Percentiles rank a stretch among this genome's conserved stretches.
Evolutionary conservation across 2,329 filamentous ascomycete species (phyloP).

Genomic region (Sclerotinia borealis): DNA sequence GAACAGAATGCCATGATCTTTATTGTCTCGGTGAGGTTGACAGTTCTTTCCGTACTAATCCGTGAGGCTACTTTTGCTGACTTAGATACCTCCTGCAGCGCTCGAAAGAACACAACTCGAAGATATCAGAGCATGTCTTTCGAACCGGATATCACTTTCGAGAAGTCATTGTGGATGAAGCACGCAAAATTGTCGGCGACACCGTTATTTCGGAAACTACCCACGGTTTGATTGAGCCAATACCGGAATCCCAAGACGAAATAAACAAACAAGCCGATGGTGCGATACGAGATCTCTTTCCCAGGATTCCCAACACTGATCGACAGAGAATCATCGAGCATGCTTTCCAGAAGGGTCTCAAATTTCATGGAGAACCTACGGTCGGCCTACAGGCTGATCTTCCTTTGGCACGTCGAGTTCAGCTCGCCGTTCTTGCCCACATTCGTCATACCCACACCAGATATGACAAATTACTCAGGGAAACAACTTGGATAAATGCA

Average conservation of each 20-base stretch:
- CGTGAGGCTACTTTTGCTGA: conserved; percentile 7
- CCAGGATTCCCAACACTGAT: conserved; percentile 59
- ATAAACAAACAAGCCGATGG: conserved; percentile 58
- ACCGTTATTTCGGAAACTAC: conserved; percentile 27
- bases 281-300: conserved; percentile 57
- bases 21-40: conserved; percentile 53
- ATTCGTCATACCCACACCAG: conserved; percentile 62
- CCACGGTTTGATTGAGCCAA: conserved; percentile 44
- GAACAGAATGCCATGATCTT: conserved; percentile 58
- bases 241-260: conserved; percentile 52
- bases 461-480: conserved; percentile 55
- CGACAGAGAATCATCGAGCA: conserved; percentile 56
- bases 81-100: conserved; percentile 12
- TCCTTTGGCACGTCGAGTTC: conserved; percentile 54
- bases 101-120: conserved; percentile 27
- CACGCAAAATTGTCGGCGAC: conserved; percentile 33
- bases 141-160: conserved; percentile 57
- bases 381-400: conserved; percentile 53
- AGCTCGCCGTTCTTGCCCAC: conserved; percentile 59
- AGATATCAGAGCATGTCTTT: conserved; percentile 44
- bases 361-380: conserved; percentile 46
- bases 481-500: conserved; percentile 53
- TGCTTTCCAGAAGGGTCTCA: conserved; percentile 53
- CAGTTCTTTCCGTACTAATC: not conserved
- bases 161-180: conserved; percentile 52